A percentile compares a stretch with the other conserved stretches of the same genome.
These are phyloP conservation scores for Vitis rotundifolia DNA, from an alignment of 164 flowering plant species.

Conservation along the genomic window DNA sequence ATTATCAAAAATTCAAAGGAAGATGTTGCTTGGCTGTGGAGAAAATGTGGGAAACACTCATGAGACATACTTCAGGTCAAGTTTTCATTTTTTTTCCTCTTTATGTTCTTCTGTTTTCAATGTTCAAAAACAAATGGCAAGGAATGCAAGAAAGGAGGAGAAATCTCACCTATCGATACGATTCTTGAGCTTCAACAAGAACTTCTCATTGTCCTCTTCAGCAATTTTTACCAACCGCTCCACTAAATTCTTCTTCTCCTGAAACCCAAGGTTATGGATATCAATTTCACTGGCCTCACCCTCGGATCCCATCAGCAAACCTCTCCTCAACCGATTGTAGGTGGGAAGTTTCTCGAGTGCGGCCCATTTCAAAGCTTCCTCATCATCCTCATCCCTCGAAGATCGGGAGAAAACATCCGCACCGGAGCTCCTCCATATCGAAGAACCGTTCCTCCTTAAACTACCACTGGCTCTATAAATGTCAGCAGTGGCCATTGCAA, in stretches of 20 bases:
- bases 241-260: constrained; percentile 51
- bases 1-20: too few relatives aligned
- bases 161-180: constrained; percentile 57
- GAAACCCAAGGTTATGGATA: constrained; percentile 42
- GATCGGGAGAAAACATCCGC: constrained; percentile 29
- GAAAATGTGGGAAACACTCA: too few relatives aligned
- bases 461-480: too few relatives aligned
- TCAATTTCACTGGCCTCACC: constrained; percentile 53
- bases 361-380: constrained; percentile 69
- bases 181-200: constrained; percentile 62
- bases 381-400: constrained; percentile 46
- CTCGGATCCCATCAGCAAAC: constrained; percentile 22
- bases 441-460: constrained; percentile 1
- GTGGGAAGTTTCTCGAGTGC: constrained; percentile 32
- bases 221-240: constrained; percentile 57
- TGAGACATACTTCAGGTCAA: too few relatives aligned
- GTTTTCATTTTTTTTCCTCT: too few relatives aligned
- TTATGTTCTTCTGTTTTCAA: too few relatives aligned
- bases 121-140: too few relatives aligned
- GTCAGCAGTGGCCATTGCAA: too few relatives aligned
- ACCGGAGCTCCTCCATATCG: constrained; percentile 20
- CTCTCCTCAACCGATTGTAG: constrained; percentile 39
- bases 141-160: too few relatives aligned
- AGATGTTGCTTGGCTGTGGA: too few relatives aligned
- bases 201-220: constrained; percentile 78